Percentiles rank a stretch among this genome's conserved stretches.
Evolutionary conservation across 345 rosid genomes (phyloP).

Genomic region (Rubroshorea leprosula): DNA sequence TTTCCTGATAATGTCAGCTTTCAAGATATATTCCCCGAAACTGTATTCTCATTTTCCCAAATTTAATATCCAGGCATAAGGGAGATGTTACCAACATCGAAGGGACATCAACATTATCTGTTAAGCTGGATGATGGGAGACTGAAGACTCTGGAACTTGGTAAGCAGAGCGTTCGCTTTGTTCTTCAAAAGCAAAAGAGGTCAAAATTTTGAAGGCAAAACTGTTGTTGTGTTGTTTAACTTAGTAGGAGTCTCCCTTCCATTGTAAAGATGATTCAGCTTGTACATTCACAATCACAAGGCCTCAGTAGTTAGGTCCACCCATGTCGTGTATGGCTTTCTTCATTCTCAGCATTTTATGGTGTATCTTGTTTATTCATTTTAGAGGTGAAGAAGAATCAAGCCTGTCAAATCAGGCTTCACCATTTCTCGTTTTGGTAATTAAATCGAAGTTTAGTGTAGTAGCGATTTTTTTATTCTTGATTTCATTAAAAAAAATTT

Average conservation of each 20-base stretch:
- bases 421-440: too few relatives aligned
- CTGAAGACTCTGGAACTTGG: slow-evolving; percentile 73
- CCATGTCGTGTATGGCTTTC: background rate
- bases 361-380: slow-evolving; percentile 1
- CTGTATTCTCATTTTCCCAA: background rate
- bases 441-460: too few relatives aligned
- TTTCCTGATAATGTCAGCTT: too few relatives aligned
- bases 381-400: slow-evolving; percentile 1
- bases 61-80: slow-evolving; percentile 57
- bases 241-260: slow-evolving; percentile 15
- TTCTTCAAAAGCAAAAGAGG: slow-evolving; percentile 87
- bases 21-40: too few relatives aligned
- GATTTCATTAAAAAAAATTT: too few relatives aligned
- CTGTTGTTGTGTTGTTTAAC: background rate
- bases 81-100: slow-evolving; percentile 64
- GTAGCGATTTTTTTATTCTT: too few relatives aligned
- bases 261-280: slow-evolving; percentile 12
- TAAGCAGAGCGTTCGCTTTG: slow-evolving; percentile 80
- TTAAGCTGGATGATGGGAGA: slow-evolving; percentile 72
- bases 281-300: slow-evolving; percentile 4
- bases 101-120: slow-evolving; percentile 56
- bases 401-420: slow-evolving; percentile 4
- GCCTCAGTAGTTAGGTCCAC: background rate
- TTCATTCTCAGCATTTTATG: slow-evolving; percentile 4
- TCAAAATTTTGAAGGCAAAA: slow-evolving; percentile 33